phyloP scores from a whole-genome alignment of 139 green algal genomes.

The Edaphochlamys debaryana region DNA sequence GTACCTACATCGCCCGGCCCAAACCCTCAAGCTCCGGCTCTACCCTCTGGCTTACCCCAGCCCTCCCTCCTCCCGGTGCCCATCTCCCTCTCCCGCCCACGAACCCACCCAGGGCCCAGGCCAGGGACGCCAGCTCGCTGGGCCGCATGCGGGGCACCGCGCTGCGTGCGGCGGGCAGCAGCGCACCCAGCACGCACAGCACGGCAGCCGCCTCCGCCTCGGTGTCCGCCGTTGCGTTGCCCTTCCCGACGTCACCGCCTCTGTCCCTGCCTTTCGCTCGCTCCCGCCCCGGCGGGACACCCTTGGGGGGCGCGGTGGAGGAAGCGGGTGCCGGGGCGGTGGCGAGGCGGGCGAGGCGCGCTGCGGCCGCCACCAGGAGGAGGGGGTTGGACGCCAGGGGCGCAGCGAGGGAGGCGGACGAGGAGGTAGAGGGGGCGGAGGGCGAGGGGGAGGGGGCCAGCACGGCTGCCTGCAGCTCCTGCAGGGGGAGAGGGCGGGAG shows the following conservation, averaged over 20 bases:
- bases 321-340: not conserved
- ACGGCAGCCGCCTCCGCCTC: not conserved
- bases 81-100: too few species aligned
- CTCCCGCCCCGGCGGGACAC: too few species aligned
- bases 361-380: not conserved
- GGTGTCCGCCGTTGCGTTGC: not conserved
- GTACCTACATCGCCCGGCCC: too few species aligned
- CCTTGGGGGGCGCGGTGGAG: too few species aligned
- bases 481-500: too few species aligned
- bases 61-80: too few species aligned
- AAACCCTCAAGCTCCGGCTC: too few species aligned
- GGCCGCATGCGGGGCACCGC: not conserved
- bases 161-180: not conserved
- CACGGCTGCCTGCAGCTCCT: too few species aligned
- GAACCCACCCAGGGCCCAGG: slow-evolving; percentile 16
- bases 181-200: not conserved
- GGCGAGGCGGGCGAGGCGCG: not conserved
- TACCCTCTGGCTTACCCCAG: too few species aligned
- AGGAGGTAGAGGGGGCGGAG: too few species aligned
- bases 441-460: not conserved
- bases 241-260: not conserved
- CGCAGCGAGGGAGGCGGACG: not conserved
- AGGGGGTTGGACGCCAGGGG: not conserved
- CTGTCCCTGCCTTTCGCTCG: too few species aligned
- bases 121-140: not conserved